Evolutionary conservation across 352 stramenopile genomes (phyloP), one percentile per base, ranked within the genome.

Genomic region (Phytophthora meadii): DNA sequence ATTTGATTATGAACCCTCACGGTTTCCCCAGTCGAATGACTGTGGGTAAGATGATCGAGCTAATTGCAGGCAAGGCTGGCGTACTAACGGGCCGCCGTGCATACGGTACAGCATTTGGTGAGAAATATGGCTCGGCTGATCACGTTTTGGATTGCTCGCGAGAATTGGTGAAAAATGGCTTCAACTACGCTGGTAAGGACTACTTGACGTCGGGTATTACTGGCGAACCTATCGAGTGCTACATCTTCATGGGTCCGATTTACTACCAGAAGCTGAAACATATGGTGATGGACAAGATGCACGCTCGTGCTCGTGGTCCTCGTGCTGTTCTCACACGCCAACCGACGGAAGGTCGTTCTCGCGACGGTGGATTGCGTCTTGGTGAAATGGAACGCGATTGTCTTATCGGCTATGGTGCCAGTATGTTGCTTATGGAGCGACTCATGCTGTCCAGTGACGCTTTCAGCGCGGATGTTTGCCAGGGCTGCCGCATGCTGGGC

Each of bases 231-330:
- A 89, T 99, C 17, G 82, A 99, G 79, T 98, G 97, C 51, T 99
- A 99, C 81, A 99, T 99, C 65, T 99, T 99, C 74, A 98, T 98
- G 67, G 98, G 98, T 1, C 98, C 98, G 24, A 97, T 99, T 17
- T 99, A 99, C 76, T 99, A 99, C 76, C 98, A 99, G 78, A 99
- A 99, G 77, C 87, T 99, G 15, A 99, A 99, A 84, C 98, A 99
- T 77, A 99, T 99, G 98, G 98, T 99, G n/a, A 97, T 99, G 85
- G 98, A 99, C 82, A 99, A 99, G 84, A 99, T 99, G 89, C 98
- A 99, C 76, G 97, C 98, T 17, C 89, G 98, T 61, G 95, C 98
- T 15, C 87, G 97, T 42, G 97, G 97, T 14, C 97, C 97, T 32
- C 89, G 97, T 24, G 97, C 97, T 3, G 89, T 97, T 40, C 86